Percentiles rank a stretch among this genome's conserved stretches.
Evolutionary conservation across 2,329 filamentous ascomycete genomes (phyloP).

Genomic region (Madurella mycetomatis): DNA sequence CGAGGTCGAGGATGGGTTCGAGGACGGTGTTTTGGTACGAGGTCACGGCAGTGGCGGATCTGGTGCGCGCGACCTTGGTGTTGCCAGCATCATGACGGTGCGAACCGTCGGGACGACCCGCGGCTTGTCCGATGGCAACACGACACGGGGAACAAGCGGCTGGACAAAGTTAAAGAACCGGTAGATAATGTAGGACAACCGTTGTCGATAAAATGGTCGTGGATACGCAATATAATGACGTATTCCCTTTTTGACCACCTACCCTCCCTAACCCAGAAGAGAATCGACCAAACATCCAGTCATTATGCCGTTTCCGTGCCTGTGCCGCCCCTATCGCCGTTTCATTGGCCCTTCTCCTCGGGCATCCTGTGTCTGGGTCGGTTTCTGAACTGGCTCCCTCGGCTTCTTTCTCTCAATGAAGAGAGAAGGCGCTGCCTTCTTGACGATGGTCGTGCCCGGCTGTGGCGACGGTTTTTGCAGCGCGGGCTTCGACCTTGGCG

Average conservation of each 20-base stretch:
- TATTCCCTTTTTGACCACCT: slow-evolving; percentile 15
- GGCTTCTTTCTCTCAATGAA: slow-evolving; percentile 1
- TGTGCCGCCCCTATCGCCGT: background rate
- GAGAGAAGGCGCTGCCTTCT: background rate
- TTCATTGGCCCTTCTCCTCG: background rate
- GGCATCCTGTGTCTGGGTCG: background rate
- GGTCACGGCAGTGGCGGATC: slow-evolving; percentile 9
- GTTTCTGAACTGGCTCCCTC: background rate
- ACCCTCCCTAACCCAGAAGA: slow-evolving; percentile 16
- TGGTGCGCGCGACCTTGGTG: slow-evolving; percentile 6
- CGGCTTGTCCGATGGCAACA: slow-evolving; percentile 2
- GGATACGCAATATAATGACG: slow-evolving; percentile 3
- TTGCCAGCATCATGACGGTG: slow-evolving; percentile 17
- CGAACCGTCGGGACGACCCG: slow-evolving; percentile 11
- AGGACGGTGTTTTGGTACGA: slow-evolving; percentile 28
- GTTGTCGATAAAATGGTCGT: background rate
- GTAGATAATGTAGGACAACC: slow-evolving; percentile 8
- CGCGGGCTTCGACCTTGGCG: background rate
- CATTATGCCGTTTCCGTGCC: background rate
- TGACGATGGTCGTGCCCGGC: background rate
- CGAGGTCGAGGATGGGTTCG: slow-evolving; percentile 53
- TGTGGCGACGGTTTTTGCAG: background rate
- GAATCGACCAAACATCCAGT: background rate
- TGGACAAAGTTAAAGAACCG: slow-evolving; percentile 23
- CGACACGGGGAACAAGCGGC: slow-evolving; percentile 18